Base-by-base conservation (phyloP, 1,139 yeast genomes). In the Saccharomycopsis phalli region DNA sequence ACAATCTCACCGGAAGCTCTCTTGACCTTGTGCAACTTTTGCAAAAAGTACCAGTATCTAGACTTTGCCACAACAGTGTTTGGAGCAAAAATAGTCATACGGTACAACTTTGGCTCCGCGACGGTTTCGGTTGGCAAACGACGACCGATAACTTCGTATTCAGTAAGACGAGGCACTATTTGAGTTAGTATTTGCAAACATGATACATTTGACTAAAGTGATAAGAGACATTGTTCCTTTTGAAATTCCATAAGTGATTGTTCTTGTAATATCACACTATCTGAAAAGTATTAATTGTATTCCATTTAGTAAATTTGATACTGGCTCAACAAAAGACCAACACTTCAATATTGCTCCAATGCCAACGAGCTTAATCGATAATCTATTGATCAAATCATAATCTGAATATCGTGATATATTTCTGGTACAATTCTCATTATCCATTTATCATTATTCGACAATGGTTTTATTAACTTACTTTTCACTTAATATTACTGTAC, bases 21-120 rank as follows among this genome's bases (percentile, higher is more conserved):
- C 91, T 91, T 91, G 66, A 91, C 95, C 80, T 94, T 91, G 83
- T 93, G 94, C 71, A 91, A 82, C 74, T 87, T 87, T 75, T 88
- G 95, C 75, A 91, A 81, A 78, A 91, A 91, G 80, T 91, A 93
- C 99, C 99, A 91, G 95, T 87, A 91, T 76, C 99, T 91, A 65
- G 99, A 91, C 81, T 91, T 91, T 68, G 99, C 99, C 69, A 91
- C 94, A 69, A 91, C 97, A 60, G 78, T 82, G 76, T 91, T 91
- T 64, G 96, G 93, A 65, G 99, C 99, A 72, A 91, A 91, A 74
- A 91, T 87, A 80, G 96, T 87, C 97, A 91, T 91, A 71, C 98
- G 87, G 95, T 81, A 91, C 76, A 91, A 86, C 81, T 91, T 91
- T 73, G 98, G 99, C 76, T 87, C 95, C 64, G 97, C 96, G 66